Evolutionary conservation across 805 yeast genomes (phyloP).

Genomic region (Candida sithepensis): DNA sequence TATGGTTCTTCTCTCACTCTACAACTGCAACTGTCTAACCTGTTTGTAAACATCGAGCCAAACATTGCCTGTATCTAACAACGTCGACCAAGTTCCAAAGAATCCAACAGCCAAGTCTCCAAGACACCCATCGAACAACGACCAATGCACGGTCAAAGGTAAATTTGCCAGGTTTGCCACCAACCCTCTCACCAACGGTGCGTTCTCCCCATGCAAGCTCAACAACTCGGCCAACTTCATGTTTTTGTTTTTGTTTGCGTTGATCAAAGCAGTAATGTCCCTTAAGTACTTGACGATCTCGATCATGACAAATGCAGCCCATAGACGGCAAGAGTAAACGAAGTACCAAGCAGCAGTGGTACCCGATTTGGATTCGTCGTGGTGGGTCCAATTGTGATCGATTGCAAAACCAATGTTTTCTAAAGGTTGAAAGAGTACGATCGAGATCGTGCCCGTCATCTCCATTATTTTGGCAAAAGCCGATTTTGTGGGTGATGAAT

Average conservation of each 20-base stretch:
- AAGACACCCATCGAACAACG: conserved; percentile 32
- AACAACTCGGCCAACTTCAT: no score
- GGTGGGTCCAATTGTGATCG: conserved; percentile 30
- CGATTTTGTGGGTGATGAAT: conserved; percentile 2
- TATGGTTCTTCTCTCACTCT: no score
- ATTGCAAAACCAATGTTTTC: conserved; percentile 34
- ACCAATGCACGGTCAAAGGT: conserved; percentile 38
- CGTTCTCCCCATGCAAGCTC: conserved; percentile 7
- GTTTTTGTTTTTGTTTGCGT: no score
- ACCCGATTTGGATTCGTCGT: conserved; percentile 10
- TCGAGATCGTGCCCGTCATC: conserved; percentile 22
- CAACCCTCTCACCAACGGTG: conserved; percentile 14
- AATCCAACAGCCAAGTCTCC: conserved; percentile 31
- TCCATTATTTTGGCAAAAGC: conserved; percentile 15
- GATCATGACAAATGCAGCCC: conserved; percentile 34
- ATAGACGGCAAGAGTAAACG: conserved; percentile 29
- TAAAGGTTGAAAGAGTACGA: conserved; percentile 31
- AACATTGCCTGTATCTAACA: conserved; percentile 21
- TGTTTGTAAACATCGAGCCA: conserved; percentile 19
- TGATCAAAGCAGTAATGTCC: no score
- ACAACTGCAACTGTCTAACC: conserved; percentile 9
- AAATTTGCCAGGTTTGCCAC: conserved; percentile 31
- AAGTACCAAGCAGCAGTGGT: conserved; percentile 24
- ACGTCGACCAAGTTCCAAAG: conserved; percentile 29
- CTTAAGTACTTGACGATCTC: conserved; percentile 25